phyloP scores from a whole-genome alignment of 768 basidiomycete genomes.

The Harrya chromipes region DNA sequence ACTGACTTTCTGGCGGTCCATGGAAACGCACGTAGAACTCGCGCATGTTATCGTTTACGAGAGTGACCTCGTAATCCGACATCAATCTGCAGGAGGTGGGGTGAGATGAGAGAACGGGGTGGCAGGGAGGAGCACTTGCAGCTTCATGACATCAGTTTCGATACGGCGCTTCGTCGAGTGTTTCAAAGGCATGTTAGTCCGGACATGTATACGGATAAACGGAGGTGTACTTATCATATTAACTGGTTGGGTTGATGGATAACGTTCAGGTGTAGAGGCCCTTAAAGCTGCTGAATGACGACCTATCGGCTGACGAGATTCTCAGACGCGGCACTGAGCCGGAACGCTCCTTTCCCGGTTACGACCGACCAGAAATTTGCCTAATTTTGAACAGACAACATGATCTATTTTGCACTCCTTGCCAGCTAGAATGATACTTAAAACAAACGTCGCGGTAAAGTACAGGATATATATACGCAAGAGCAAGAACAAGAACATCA shows the following conservation, averaged over 20 bases:
- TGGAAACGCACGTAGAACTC: conserved; percentile 98
- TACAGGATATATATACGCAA: conserved; percentile 24
- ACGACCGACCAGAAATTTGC: conserved; percentile 2
- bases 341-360: conserved; percentile 20
- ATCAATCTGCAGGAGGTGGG: conserved; percentile 66
- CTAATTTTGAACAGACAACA: background rate
- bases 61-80: conserved; percentile 97
- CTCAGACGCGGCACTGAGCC: conserved; percentile 9
- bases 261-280: conserved; percentile 9
- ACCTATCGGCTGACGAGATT: conserved; percentile 9
- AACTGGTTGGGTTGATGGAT: conserved; percentile 7
- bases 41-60: conserved; percentile 98
- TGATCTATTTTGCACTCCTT: conserved; percentile 11
- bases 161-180: conserved; percentile 92
- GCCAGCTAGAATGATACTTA: conserved; percentile 11
- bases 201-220: conserved; percentile 16
- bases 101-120: conserved; percentile 8
- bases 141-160: conserved; percentile 99
- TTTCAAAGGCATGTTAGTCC: conserved; percentile 31
- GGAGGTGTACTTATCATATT: conserved; percentile 59
- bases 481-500: conserved; percentile 10
- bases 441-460: conserved; percentile 8
- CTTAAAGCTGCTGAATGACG: conserved; percentile 16
- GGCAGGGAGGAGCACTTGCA: conserved; percentile 49
- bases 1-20: conserved; percentile 90